Evolutionary conservation across 2,329 filamentous ascomycete species (phyloP), one percentile per base, ranked within the genome.

Genomic region (Pseudogymnoascus sp.): DNA sequence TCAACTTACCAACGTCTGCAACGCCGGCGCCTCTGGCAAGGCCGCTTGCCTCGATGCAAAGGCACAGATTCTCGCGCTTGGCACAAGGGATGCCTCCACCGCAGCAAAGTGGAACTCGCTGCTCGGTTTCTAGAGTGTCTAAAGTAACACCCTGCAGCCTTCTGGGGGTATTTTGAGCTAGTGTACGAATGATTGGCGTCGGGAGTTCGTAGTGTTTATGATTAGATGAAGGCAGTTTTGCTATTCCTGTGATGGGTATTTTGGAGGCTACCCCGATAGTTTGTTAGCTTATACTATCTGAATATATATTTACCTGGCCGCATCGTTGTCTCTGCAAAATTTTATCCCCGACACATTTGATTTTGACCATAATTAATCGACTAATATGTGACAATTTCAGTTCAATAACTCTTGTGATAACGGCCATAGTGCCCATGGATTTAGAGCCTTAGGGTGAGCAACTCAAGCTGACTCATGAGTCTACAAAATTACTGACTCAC

Each of bases 1-100:
- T 74, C 85, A 88, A 76, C 80, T 89, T 63, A 80, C 75, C 71
- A 89, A 88, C 75, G 84, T 86, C 38, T 89, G 87, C 75, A 76
- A 78, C 40, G 86, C 86, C 61, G 86, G 85, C 70, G 78, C 76
- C 25, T 85, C 83, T 3, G 87, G 85, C 61, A 78, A 82, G 67
- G 71, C 78, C 11, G 78, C 79, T 4, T 87, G 83, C 73, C 68
- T 73, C 59, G 73, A 75, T 23, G 85, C 84, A 2, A 77, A 86
- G 75, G 76, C 80, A 0, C 70, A 79, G 72, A 80, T 87, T 59
- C 64, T 75, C 68, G 79, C 79, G 1, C 71, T 81, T 9, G 80
- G 79, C 1, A 81, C 79, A 37, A 76, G 75, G 65, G 79, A 83
- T 68, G 75, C 73, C 16, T 74, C 72, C 11, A 82, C 80, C 2